These are phyloP conservation scores for Suhomyces bolitotheri DNA, from an alignment of 1,139 yeast species.

Conservation along the genomic window DNA sequence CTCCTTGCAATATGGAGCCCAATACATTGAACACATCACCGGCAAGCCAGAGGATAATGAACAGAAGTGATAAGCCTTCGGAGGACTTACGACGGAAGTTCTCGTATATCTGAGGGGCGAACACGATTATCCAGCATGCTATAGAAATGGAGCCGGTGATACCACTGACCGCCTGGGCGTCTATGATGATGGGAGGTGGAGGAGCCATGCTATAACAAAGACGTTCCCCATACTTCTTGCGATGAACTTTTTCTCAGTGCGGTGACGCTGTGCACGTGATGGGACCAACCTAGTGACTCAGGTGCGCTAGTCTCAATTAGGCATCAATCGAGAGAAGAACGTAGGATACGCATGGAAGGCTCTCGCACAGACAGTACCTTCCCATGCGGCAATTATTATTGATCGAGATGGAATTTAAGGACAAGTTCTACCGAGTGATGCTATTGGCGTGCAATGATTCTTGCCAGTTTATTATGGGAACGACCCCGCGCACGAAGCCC, in stretches of 20 bases:
- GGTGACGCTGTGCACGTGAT: slow-evolving; percentile 11
- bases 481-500: too few species aligned
- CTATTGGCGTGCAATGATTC: too few species aligned
- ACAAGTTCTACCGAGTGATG: too few species aligned
- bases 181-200: slow-evolving; percentile 67
- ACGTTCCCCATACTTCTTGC: slow-evolving; percentile 2
- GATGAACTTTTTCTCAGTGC: too few species aligned
- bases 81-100: slow-evolving; percentile 81
- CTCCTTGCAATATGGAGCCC: slow-evolving; percentile 86
- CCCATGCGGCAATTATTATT: too few species aligned
- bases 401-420: too few species aligned
- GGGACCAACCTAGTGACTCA: too few species aligned
- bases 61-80: slow-evolving; percentile 81
- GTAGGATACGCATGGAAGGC: too few species aligned
- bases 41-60: slow-evolving; percentile 80
- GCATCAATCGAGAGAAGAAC: too few species aligned
- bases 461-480: too few species aligned
- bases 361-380: too few species aligned
- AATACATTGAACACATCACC: slow-evolving; percentile 91
- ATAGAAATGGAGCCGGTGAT: slow-evolving; percentile 89
- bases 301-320: slow-evolving; percentile 1
- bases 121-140: slow-evolving; percentile 97
- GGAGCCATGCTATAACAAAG: slow-evolving; percentile 41
- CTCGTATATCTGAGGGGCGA: slow-evolving; percentile 95
- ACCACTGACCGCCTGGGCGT: slow-evolving; percentile 81